Percentiles rank a stretch among this genome's conserved stretches.
phyloP scores from a whole-genome alignment of 805 yeast species.

The Candida verbasci region DNA sequence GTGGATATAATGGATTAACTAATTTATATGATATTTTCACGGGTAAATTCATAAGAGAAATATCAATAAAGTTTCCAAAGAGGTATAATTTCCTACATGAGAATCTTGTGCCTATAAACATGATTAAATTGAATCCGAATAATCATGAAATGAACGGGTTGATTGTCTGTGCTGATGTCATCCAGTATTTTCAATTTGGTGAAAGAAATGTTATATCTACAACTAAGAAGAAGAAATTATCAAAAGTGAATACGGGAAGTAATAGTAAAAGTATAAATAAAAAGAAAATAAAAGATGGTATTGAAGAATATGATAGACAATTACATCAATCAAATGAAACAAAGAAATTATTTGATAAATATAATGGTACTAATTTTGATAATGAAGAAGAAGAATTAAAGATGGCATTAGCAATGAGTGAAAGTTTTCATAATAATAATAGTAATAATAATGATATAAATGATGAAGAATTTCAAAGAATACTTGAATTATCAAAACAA shows the following conservation, averaged over 20 bases:
- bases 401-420: constrained; percentile 40
- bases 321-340: constrained; percentile 19
- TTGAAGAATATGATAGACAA: constrained; percentile 33
- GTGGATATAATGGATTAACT: constrained; percentile 40
- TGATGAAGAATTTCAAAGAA: constrained; percentile 29
- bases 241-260: constrained; percentile 14
- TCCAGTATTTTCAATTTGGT: constrained; percentile 48
- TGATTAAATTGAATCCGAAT: constrained; percentile 22
- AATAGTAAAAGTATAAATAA: constrained; percentile 20
- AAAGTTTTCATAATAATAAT: constrained; percentile 15
- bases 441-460: constrained; percentile 6
- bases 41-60: constrained; percentile 36
- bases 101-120: constrained; percentile 21
- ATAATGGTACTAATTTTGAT: constrained; percentile 37
- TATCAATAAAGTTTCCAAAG: constrained; percentile 27
- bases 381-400: constrained; percentile 38
- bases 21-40: constrained; percentile 40
- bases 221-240: constrained; percentile 7
- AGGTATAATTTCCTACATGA: constrained; percentile 18
- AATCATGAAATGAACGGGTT: constrained; percentile 31
- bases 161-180: constrained; percentile 34
- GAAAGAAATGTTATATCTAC: constrained; percentile 14
- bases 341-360: constrained; percentile 34
- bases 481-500: constrained; percentile 15
- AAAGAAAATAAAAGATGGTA: constrained; percentile 27